Evolutionary conservation across 129 eudicot species (phyloP).

Genomic region (Oenanthe sinensis): DNA sequence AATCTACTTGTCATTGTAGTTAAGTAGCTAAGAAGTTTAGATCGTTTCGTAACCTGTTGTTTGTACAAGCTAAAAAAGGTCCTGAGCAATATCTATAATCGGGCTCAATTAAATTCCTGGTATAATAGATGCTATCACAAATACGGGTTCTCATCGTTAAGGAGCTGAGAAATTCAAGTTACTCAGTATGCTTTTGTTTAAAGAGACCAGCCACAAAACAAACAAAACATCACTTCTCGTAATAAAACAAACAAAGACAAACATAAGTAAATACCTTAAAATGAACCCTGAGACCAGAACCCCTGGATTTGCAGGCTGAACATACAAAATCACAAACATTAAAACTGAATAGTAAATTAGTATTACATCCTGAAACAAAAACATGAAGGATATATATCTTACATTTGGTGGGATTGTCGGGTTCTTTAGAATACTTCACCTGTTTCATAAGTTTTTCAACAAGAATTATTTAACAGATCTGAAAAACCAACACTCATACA

Average conservation of each 20-base stretch:
- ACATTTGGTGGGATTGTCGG: constrained; percentile 66
- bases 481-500: not conserved
- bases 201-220: too few relatives aligned
- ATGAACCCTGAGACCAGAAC: constrained; percentile 49
- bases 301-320: constrained; percentile 65
- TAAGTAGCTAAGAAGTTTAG: not conserved
- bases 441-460: constrained; percentile 1
- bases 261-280: constrained; percentile 33
- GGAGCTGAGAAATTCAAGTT: too few relatives aligned
- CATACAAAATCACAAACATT: constrained; percentile 1
- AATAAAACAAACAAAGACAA: too few relatives aligned
- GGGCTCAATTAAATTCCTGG: not conserved
- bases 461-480: not conserved
- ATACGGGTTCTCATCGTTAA: too few relatives aligned
- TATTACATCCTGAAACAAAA: not conserved
- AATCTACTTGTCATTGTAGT: not conserved
- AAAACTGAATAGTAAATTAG: not conserved
- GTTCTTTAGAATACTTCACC: constrained; percentile 64
- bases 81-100: not conserved
- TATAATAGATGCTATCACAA: not conserved
- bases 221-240: too few relatives aligned
- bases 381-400: constrained; percentile 2
- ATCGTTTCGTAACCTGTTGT: not conserved
- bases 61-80: not conserved
- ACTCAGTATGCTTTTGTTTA: too few relatives aligned